Conservation (phyloP, 2,329 filamentous ascomycete genomes). For the Cordyceps tenuipes region DNA sequence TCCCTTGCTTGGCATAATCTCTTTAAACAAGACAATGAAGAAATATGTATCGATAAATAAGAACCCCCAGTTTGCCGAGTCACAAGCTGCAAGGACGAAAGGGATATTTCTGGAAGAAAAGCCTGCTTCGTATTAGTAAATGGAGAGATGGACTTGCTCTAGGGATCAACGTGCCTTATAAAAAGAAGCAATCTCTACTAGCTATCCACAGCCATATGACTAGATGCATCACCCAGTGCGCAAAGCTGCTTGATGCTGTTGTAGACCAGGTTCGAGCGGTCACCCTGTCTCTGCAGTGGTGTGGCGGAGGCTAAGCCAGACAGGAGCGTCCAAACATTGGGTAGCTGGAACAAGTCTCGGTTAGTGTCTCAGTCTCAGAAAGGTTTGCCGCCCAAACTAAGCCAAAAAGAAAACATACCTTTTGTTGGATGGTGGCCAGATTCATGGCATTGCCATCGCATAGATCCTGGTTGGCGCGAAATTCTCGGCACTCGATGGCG, state of each 20-base stretch:
- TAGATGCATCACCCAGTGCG: slow-evolving; percentile 7
- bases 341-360: slow-evolving; percentile 9
- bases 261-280: slow-evolving; percentile 11
- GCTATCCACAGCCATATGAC: slow-evolving; percentile 6
- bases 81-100: neutral
- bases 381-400: neutral
- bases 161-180: neutral
- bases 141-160: neutral
- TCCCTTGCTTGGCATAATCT: neutral
- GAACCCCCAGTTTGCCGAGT: neutral
- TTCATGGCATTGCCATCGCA: slow-evolving; percentile 1
- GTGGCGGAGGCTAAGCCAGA: slow-evolving; percentile 11
- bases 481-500: slow-evolving; percentile 11
- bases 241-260: slow-evolving; percentile 13
- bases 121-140: neutral
- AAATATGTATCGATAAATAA: neutral
- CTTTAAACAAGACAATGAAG: neutral
- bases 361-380: slow-evolving; percentile 6
- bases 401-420: slow-evolving; percentile 4
- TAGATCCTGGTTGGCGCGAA: slow-evolving; percentile 1
- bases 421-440: slow-evolving; percentile 12
- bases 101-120: neutral
- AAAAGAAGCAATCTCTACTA: neutral
- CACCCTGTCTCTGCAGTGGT: slow-evolving; percentile 11
- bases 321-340: slow-evolving; percentile 12